Base-by-base conservation (phyloP, 2,329 filamentous ascomycete species). In the Trichoderma guizhouense region DNA sequence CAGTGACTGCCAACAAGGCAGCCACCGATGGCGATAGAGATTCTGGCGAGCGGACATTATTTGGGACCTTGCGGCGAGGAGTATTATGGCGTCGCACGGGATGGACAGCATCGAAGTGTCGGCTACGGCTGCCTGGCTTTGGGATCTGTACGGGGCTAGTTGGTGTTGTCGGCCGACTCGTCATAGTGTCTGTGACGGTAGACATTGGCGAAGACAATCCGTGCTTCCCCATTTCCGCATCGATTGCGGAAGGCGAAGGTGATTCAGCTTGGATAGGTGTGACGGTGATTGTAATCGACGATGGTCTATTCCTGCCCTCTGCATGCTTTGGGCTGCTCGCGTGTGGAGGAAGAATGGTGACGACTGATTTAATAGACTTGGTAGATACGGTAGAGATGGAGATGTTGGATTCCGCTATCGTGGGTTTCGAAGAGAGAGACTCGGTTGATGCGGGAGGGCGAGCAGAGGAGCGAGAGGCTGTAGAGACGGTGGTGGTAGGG, bases 1-100 rank as follows among this genome's bases (percentile, higher is more conserved):
- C 86, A 34, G 89, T 91, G 68, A 89, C 83, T 36, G 89, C 89
- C 39, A 91, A 82, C 32, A 91, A 81, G 14, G 88, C 88, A 7
- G 88, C 88, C 32, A 91, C 85, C 0, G 88, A 89, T 0, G 89
- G 85, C 6, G 89, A 86, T 26, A 91, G 83, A 18, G 84, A 81
- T 71, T 89, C 87, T 7, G 87, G 84, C 1, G 85, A 85, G 77
- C 86, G 85, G 2, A 82, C 79, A 69, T 86, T 83, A 72, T 80
- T 81, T 9, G 80, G 78, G 53, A 79, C 24, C 60, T 60, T 76
- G 60, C 76, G 75, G 57, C 81, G 81, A 64, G 83, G 81, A 30
- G 78, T 78, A 72, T 81, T 78, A 66, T 81, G 80, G 51, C 83
- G 76, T 79, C 83, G 73, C 81, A 81, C 74, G 76, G 78, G 72